Evolutionary conservation across 2,329 filamentous ascomycete genomes (phyloP).

Genomic region (Lasiodiplodia sp.): DNA sequence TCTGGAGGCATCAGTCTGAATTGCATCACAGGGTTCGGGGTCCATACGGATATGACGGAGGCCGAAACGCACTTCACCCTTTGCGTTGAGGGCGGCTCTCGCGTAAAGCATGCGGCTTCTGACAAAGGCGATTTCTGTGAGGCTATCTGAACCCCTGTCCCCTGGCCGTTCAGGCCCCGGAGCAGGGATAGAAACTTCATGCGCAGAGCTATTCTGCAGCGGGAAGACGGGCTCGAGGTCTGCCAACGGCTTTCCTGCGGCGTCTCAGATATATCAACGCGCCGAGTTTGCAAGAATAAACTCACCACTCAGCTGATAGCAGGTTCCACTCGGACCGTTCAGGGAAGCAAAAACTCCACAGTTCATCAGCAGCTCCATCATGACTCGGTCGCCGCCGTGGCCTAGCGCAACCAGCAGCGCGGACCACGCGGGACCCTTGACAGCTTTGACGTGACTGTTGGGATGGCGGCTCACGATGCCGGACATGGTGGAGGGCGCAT

Average conservation of each 20-base stretch:
- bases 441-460: constrained; percentile 72
- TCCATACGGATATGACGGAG: constrained; percentile 80
- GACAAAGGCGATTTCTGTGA: constrained; percentile 69
- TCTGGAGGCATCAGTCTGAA: constrained; percentile 61
- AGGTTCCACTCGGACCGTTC: constrained; percentile 67
- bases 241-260: constrained; percentile 25
- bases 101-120: constrained; percentile 88
- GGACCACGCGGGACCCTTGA: constrained; percentile 79
- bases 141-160: constrained; percentile 12
- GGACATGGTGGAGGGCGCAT: constrained; percentile 62
- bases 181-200: constrained; percentile 17
- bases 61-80: constrained; percentile 74
- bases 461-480: constrained; percentile 69
- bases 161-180: constrained; percentile 45
- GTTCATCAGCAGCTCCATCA: constrained; percentile 78
- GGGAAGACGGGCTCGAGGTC: constrained; percentile 23
- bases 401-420: constrained; percentile 77
- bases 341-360: constrained; percentile 77
- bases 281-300: background rate
- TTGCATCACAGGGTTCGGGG: background rate
- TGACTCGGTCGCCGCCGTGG: constrained; percentile 74
- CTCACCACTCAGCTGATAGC: constrained; percentile 79
- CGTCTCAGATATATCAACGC: constrained; percentile 24
- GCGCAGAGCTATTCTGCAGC: constrained; percentile 24
- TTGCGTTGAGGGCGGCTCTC: constrained; percentile 72